Evolutionary conservation across 768 basidiomycete genomes (phyloP).

Genomic region (Tylopilus sp.): DNA sequence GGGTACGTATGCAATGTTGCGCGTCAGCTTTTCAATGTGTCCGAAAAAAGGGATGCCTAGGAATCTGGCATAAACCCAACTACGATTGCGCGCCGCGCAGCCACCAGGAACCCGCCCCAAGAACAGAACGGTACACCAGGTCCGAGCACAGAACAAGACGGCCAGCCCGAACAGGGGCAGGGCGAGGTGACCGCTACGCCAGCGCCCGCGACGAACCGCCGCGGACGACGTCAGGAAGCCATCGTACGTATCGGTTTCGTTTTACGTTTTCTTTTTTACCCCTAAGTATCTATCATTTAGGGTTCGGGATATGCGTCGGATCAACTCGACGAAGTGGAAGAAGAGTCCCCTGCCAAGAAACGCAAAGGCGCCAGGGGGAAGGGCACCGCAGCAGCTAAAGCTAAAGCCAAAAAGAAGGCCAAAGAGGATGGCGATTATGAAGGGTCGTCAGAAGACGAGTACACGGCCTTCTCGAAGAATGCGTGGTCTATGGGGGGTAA

Average conservation of each 20-base stretch:
- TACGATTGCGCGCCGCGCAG: slow-evolving; percentile 37
- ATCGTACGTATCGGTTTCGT: slow-evolving; percentile 3
- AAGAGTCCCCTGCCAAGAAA: slow-evolving; percentile 46
- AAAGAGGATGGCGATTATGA: slow-evolving; percentile 49
- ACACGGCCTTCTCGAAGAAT: slow-evolving; percentile 58
- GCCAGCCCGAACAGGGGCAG: slow-evolving; percentile 16
- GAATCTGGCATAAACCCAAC: slow-evolving; percentile 51
- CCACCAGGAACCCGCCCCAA: slow-evolving; percentile 28
- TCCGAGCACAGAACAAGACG: slow-evolving; percentile 10
- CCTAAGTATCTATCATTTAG: slow-evolving; percentile 6
- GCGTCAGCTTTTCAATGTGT: slow-evolving; percentile 18
- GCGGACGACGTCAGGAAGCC: slow-evolving; percentile 13
- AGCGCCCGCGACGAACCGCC: slow-evolving; percentile 11
- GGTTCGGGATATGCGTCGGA: slow-evolving; percentile 63
- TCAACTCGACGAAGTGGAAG: slow-evolving; percentile 62
- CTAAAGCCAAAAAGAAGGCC: slow-evolving; percentile 36
- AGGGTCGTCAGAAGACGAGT: slow-evolving; percentile 60
- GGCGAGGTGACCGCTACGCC: neutral
- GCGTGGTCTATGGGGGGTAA: slow-evolving; percentile 33
- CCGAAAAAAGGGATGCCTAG: slow-evolving; percentile 22
- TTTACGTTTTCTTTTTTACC: neutral
- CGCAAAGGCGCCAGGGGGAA: slow-evolving; percentile 48
- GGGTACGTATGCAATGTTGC: slow-evolving; percentile 38
- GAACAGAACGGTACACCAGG: slow-evolving; percentile 30
- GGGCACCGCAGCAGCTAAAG: slow-evolving; percentile 39